Evolutionary conservation across 192 early-diverging fungal genomes (phyloP).

Genomic region (Chytriomyces hyalinus): DNA sequence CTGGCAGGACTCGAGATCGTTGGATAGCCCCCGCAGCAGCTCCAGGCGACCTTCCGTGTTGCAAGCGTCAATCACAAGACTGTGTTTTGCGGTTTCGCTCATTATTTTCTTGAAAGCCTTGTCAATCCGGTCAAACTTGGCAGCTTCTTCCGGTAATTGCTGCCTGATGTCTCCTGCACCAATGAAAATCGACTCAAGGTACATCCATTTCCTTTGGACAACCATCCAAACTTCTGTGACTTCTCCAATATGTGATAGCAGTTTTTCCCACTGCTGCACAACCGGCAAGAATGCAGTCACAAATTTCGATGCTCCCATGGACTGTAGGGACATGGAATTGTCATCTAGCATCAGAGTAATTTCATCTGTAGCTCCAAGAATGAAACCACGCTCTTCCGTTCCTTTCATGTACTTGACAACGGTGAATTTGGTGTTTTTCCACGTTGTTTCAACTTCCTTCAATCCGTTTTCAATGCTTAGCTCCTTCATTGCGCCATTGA

Average conservation of each 20-base stretch:
- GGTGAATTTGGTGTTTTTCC: slow-evolving; percentile 59
- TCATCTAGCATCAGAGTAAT: slow-evolving; percentile 62
- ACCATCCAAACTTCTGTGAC: slow-evolving; percentile 67
- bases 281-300: slow-evolving; percentile 59
- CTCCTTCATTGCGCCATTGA: slow-evolving; percentile 64
- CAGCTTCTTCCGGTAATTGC: slow-evolving; percentile 67
- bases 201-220: slow-evolving; percentile 68
- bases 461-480: slow-evolving; percentile 64
- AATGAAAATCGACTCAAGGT: slow-evolving; percentile 67
- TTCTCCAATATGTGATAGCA: slow-evolving; percentile 63
- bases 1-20: slow-evolving; percentile 64
- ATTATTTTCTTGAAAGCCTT: slow-evolving; percentile 67
- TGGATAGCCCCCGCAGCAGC: slow-evolving; percentile 56
- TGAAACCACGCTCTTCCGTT: slow-evolving; percentile 65
- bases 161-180: slow-evolving; percentile 63
- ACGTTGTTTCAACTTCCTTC: slow-evolving; percentile 62
- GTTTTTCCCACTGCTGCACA: slow-evolving; percentile 68
- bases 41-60: slow-evolving; percentile 57
- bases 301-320: slow-evolving; percentile 62
- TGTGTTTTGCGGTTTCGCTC: slow-evolving; percentile 62
- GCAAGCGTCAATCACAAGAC: slow-evolving; percentile 59
- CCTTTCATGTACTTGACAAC: slow-evolving; percentile 66
- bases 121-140: slow-evolving; percentile 62
- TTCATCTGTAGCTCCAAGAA: slow-evolving; percentile 64
- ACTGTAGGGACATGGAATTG: slow-evolving; percentile 62